Base-by-base conservation (phyloP, 148 eudicot species). In the Silene latifolia region DNA sequence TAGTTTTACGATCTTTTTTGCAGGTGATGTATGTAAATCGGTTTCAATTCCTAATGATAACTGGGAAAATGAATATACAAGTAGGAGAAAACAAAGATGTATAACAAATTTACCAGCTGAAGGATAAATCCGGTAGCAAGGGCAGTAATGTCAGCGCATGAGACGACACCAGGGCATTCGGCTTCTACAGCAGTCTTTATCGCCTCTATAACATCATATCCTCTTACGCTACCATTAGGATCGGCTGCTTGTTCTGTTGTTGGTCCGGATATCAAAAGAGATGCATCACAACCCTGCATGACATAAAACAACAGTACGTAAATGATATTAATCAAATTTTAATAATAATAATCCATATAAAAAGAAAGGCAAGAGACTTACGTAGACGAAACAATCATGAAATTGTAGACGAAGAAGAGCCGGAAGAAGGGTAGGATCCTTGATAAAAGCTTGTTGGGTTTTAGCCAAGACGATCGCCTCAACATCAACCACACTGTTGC, bases 201-300 rank as follows among this genome's bases (percentile, higher is more conserved):
- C 0, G 74, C 80, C 44, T 87, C 88, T 18, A 87, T 83, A 18
- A 83, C 51, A 0, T 81, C 81, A 20, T 39, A 87, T 5, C 86
- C 90, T 48, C 88, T 56, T 0, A 85, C 82, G 15, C 86, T 76
- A 0, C n/a, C 42, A 80, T 85, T 83, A 7, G 86, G 74, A 0
- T 11, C 39, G 13, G 86, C 80, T 0, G 74, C 72, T 76, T 79
- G 81, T 80, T 87, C 89, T 8, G 74, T 71, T 25, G 19, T 17
- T 17, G 15, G 19, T 35, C 91, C 91, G 24, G 83, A 80, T 11
- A 88, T 46, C 19, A 86, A 71, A 18, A 88, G 69, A 5, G 89
- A 86, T 46, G 87, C 92, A 78, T 88, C 89, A 57, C 89, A 86
- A 7, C 92, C 92, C 89, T 86, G 51, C n/a, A n/a, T 60, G 20